Evolutionary conservation across 176 grass and related monocot species (phyloP).

Genomic region (Pontederia crassipes): DNA sequence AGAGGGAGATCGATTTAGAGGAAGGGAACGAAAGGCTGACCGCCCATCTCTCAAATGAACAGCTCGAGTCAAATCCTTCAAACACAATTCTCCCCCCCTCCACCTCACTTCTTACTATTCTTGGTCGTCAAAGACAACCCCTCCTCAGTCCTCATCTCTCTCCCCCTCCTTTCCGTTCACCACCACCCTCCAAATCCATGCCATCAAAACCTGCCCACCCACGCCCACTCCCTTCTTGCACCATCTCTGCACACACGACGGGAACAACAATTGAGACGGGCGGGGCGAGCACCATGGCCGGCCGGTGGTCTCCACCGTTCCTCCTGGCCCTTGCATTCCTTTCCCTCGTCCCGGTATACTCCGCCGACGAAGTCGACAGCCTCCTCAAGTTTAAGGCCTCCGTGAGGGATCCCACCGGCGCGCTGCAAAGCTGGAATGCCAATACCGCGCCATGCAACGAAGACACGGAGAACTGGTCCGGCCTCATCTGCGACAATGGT

Average conservation of each 20-base stretch:
- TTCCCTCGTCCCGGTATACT: not conserved
- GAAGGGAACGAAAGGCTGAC: too few species aligned
- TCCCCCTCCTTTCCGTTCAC: constrained; percentile 10
- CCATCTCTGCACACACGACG: constrained; percentile 1
- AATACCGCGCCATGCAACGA: constrained; percentile 40
- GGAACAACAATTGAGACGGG: not conserved
- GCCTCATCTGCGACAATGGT: constrained; percentile 50
- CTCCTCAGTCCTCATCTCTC: not conserved
- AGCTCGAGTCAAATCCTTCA: too few species aligned
- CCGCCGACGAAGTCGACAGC: constrained; percentile 16
- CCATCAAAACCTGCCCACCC: constrained; percentile 24
- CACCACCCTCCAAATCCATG: constrained; percentile 21
- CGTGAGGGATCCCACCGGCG: constrained; percentile 16
- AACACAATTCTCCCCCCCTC: not conserved
- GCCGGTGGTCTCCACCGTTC: constrained; percentile 11
- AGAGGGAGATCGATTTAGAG: too few species aligned
- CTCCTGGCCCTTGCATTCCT: not conserved
- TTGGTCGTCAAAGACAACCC: not conserved
- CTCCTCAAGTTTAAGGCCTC: constrained; percentile 57
- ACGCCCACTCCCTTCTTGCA: not conserved
- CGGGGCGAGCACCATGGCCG: constrained; percentile 7
- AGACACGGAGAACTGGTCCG: constrained; percentile 28
- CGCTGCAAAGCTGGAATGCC: constrained; percentile 38
- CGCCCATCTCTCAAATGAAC: too few species aligned
- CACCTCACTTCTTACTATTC: constrained; percentile 18